Base-by-base conservation (phyloP, 108 stramenopile species). In the Pseudonitzschia multistriata region DNA sequence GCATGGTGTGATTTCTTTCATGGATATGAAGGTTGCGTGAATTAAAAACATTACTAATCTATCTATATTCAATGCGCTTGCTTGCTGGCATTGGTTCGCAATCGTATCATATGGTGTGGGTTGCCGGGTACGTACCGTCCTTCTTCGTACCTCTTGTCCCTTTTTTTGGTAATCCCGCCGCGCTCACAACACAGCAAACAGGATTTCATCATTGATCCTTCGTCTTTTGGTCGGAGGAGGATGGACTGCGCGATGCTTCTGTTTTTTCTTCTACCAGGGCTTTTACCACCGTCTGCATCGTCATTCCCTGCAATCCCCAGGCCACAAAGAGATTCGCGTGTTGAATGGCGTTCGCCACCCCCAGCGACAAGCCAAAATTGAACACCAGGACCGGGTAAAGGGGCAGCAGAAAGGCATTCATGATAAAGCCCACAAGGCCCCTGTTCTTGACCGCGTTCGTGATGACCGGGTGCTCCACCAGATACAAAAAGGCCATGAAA, bases 341-440 rank as follows among this genome's bases (percentile, higher is more conserved):
- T 52, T 93, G 67, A 14, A 96, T 54, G 1, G 89, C 73, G 75
- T 96, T 96, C 42, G 90, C 79, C 0, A 59, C 39, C 47, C 72
- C 85, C 45, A 90, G 56, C 24, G 79, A 70, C 91, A 70, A 83
- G 21, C 75, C 77, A 13, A 84, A 82, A 66, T 87, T 82, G 45
- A 89, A 83, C 19, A 93, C 79, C 52, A 93, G 66, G 0, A 92
- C n/a, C 1, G 90, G 88, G 66, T 93, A 96, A 66, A 88, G 60
- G 25, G 95, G 95, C 31, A 96, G 68, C 49, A 96, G 62, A 2
- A 89, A 85, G 15, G 85, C 88, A 72, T 96, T 96, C 30, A 85
- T 55, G 61, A 90, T 81, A 54, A 90, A 92, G 24, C 87, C 91
- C 48, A 85, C 33, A 30, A 79, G 54, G n/a, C 85, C 87, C 48